Evolutionary conservation across 2,329 filamentous ascomycete species (phyloP).

Genomic region (Cucurbitaria berberidis): DNA sequence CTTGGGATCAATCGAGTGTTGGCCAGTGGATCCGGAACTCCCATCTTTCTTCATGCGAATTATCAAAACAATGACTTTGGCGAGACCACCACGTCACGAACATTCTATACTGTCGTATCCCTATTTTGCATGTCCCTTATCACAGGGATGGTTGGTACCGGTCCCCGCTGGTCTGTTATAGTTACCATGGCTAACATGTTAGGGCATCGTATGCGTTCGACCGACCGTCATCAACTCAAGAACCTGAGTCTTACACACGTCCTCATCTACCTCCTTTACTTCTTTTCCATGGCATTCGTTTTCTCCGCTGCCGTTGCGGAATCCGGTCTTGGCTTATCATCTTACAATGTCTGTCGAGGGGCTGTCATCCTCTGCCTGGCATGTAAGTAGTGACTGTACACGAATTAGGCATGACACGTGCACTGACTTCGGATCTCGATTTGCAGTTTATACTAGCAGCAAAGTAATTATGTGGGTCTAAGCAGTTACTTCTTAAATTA

Average conservation of each 20-base stretch:
- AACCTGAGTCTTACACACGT: constrained; percentile 26
- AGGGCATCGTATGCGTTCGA: constrained; percentile 26
- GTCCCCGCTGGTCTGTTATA: background rate
- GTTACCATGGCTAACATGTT: background rate
- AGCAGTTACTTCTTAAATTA: background rate
- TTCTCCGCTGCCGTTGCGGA: constrained; percentile 42
- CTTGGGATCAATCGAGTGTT: background rate
- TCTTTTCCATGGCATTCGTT: constrained; percentile 46
- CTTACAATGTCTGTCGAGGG: constrained; percentile 34
- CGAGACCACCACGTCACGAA: constrained; percentile 14
- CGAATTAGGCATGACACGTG: constrained; percentile 11
- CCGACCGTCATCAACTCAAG: constrained; percentile 1
- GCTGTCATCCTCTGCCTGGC: constrained; percentile 48
- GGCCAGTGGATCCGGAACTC: background rate
- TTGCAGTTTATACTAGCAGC: constrained; percentile 20
- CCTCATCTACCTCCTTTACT: constrained; percentile 45
- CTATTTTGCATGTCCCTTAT: constrained; percentile 38
- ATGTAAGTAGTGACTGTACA: constrained; percentile 32
- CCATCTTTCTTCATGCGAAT: background rate
- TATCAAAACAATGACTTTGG: background rate
- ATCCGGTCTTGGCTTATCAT: constrained; percentile 37
- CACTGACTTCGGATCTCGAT: background rate
- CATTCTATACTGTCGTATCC: constrained; percentile 19
- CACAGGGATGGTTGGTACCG: constrained; percentile 30
- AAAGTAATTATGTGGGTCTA: constrained; percentile 21